These are phyloP conservation scores for Biscutella laevigata DNA, from an alignment of 441 rosid genomes.

Conservation along the genomic window DNA sequence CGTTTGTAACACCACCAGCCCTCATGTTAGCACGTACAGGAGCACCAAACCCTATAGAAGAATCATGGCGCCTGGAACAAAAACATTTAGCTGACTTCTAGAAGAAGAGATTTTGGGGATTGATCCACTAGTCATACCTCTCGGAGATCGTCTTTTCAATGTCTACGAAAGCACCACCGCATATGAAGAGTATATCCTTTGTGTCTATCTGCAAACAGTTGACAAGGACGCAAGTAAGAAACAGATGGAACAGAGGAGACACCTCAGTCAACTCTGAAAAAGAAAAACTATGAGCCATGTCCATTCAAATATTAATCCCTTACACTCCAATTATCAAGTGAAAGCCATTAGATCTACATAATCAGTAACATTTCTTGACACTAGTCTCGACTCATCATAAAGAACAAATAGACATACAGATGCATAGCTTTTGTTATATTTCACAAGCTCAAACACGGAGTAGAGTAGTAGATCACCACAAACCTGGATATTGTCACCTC, in stretches of 20 bases:
- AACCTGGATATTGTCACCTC: conserved; percentile 99
- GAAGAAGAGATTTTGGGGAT: neutral
- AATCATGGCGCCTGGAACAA: conserved; percentile 76
- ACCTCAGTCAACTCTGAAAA: neutral
- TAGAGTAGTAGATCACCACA: conserved; percentile 8
- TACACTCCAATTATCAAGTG: neutral
- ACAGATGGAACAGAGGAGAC: conserved; percentile 1
- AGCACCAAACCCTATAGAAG: conserved; percentile 96
- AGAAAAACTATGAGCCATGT: neutral
- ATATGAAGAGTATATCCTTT: conserved; percentile 93
- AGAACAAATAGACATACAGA: neutral
- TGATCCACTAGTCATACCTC: conserved; percentile 39
- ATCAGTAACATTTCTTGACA: neutral
- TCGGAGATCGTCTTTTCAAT: conserved; percentile 96
- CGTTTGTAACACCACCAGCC: conserved; percentile 63
- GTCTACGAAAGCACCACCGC: conserved; percentile 93
- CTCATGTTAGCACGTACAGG: conserved; percentile 98
- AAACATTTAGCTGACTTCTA: conserved; percentile 5
- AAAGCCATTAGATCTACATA: neutral
- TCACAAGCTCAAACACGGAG: conserved; percentile 1
- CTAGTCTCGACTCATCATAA: neutral
- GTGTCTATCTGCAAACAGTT: conserved; percentile 66
- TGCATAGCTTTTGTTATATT: neutral
- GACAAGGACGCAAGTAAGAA: neutral
- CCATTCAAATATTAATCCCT: neutral